Conservation (phyloP, 768 basidiomycete genomes). For the Mycena alexandri region DNA sequence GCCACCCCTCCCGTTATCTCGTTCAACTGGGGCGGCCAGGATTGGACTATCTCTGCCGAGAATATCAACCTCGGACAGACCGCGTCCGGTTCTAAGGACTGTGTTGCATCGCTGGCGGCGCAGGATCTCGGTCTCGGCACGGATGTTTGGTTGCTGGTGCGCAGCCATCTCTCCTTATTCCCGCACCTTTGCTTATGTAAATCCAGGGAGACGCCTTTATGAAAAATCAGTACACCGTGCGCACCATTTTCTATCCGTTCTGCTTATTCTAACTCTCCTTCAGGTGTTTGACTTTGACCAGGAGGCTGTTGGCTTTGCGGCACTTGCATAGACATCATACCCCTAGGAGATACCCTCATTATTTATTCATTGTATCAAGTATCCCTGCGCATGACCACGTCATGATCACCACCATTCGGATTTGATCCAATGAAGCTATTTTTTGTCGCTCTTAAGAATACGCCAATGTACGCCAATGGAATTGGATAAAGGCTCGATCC, state of each 20-base stretch:
- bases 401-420: too few species aligned
- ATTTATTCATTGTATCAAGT: too few species aligned
- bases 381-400: too few species aligned
- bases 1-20: slow-evolving; percentile 42
- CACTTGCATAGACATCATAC: slow-evolving; percentile 33
- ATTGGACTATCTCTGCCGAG: slow-evolving; percentile 59
- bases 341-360: too few species aligned
- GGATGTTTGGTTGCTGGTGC: slow-evolving; percentile 53
- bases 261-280: too few species aligned
- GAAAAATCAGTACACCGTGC: slow-evolving; percentile 58
- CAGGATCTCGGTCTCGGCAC: slow-evolving; percentile 48
- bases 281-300: slow-evolving; percentile 55
- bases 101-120: slow-evolving; percentile 66
- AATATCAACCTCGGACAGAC: slow-evolving; percentile 53
- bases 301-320: slow-evolving; percentile 55
- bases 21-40: slow-evolving; percentile 53
- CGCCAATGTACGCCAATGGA: too few species aligned
- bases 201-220: slow-evolving; percentile 57
- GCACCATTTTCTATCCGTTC: too few species aligned
- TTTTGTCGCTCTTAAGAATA: too few species aligned
- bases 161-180: too few species aligned
- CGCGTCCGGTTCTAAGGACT: slow-evolving; percentile 56
- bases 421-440: too few species aligned
- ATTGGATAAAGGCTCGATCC: too few species aligned
- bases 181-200: too few species aligned